Evolutionary conservation across 2,329 filamentous ascomycete genomes (phyloP).

Genomic region (Aspergillus unguis): DNA sequence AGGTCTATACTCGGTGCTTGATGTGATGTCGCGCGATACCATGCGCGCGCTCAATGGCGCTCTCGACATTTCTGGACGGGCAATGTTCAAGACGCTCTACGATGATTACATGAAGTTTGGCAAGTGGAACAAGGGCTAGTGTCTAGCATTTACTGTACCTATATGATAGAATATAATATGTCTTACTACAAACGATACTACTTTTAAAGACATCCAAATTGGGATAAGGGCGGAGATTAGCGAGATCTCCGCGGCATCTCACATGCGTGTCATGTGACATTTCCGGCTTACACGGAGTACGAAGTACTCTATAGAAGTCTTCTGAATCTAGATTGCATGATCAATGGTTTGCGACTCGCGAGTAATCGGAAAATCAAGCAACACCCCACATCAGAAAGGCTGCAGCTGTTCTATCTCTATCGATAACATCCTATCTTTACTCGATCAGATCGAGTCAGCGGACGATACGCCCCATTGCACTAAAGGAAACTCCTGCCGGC

Average conservation of each 20-base stretch:
- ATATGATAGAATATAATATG: not conserved
- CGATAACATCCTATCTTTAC: constrained; percentile 22
- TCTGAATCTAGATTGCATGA: not conserved
- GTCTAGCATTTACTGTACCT: too few species aligned
- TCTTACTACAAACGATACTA: not conserved
- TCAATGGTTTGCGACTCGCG: not conserved
- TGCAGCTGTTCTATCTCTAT: not conserved
- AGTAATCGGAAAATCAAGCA: too few species aligned
- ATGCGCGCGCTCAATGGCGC: constrained; percentile 51
- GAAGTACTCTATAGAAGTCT: not conserved
- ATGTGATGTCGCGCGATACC: constrained; percentile 50
- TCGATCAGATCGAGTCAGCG: constrained; percentile 37
- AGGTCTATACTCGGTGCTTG: constrained; percentile 52
- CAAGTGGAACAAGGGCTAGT: constrained; percentile 46
- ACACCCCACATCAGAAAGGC: too few species aligned
- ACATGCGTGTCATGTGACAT: not conserved
- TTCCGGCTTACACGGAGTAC: too few species aligned
- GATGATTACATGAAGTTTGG: constrained; percentile 51
- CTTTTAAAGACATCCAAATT: too few species aligned
- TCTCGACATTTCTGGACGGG: constrained; percentile 51
- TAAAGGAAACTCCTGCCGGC: not conserved
- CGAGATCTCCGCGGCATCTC: not conserved
- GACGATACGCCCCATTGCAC: constrained; percentile 15
- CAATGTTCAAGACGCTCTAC: constrained; percentile 53
- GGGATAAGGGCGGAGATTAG: not conserved